phyloP scores from a whole-genome alignment of 805 yeast species.

The Starmerella bombi region DNA sequence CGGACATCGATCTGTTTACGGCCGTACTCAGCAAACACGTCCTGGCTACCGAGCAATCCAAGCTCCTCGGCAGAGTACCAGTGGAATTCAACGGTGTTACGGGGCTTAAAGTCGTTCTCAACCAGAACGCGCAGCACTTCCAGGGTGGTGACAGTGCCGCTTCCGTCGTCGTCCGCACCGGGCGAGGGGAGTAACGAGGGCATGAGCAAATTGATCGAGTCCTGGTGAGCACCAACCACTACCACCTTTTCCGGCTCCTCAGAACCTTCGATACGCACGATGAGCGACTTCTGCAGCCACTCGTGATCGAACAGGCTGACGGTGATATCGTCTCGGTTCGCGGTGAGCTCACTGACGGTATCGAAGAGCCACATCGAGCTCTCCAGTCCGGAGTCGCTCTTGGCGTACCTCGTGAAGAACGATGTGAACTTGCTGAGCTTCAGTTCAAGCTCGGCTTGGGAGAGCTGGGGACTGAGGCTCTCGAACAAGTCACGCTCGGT shows the following conservation, averaged over 20 bases:
- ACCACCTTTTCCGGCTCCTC: constrained; percentile 37
- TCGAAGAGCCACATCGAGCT: constrained; percentile 58
- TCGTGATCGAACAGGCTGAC: constrained; percentile 45
- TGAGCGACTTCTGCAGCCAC: constrained; percentile 70
- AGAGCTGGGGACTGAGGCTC: constrained; percentile 34
- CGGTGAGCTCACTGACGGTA: constrained; percentile 30
- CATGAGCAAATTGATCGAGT: constrained; percentile 59
- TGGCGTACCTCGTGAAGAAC: constrained; percentile 65
- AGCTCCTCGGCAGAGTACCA: constrained; percentile 94
- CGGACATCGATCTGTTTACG: constrained; percentile 40
- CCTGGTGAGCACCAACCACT: constrained; percentile 82
- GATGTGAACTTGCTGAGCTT: constrained; percentile 52
- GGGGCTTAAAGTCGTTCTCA: constrained; percentile 37
- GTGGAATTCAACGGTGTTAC: constrained; percentile 78
- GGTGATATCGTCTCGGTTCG: constrained; percentile 30
- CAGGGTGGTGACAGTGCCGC: constrained; percentile 67
- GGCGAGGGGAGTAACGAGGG: constrained; percentile 66
- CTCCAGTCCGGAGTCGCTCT: constrained; percentile 53
- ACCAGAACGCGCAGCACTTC: constrained; percentile 59
- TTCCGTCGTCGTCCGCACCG: constrained; percentile 92
- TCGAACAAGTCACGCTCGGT: constrained; percentile 31
- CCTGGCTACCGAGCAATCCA: constrained; percentile 76
- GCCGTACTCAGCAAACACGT: constrained; percentile 48
- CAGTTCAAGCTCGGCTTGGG: constrained; percentile 35
- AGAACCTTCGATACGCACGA: constrained; percentile 42